A percentile compares a stretch with the other conserved stretches of the same genome.
Conservation (phyloP, 2,329 filamentous ascomycete species). For the Penicillium sp. region DNA sequence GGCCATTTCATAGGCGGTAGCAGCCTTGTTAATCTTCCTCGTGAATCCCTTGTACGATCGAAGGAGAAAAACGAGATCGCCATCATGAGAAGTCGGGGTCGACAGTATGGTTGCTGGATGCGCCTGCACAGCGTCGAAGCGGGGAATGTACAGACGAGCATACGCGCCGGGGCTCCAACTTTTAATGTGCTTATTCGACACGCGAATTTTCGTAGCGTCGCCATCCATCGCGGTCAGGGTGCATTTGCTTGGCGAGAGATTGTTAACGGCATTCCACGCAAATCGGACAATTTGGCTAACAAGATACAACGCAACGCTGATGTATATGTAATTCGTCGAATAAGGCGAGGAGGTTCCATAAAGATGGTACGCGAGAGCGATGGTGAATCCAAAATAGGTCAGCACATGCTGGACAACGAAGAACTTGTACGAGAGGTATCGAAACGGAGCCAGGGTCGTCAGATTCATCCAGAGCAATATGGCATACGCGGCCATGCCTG, state of each 20-base stretch:
- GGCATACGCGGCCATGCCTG: conserved; percentile 50
- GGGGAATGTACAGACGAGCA: conserved; percentile 57
- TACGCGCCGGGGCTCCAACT: conserved; percentile 61
- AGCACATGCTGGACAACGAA: conserved; percentile 54
- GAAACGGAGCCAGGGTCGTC: conserved; percentile 47
- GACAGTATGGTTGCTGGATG: conserved; percentile 63
- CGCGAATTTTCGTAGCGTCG: conserved; percentile 34
- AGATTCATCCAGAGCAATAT: conserved; percentile 51
- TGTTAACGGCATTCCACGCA: conserved; percentile 29
- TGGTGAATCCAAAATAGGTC: conserved; percentile 47
- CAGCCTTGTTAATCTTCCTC: conserved; percentile 34
- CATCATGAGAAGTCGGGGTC: conserved; percentile 50
- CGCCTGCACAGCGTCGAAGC: conserved; percentile 44
- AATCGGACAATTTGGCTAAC: conserved; percentile 3
- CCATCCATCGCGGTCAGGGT: conserved; percentile 28
- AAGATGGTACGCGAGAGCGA: conserved; percentile 47
- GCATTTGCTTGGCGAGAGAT: conserved; percentile 22
- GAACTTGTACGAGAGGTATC: conserved; percentile 50
- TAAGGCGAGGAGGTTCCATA: conserved; percentile 25
- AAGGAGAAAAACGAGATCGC: conserved; percentile 51
- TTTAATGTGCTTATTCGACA: conserved; percentile 31
- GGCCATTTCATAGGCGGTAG: conserved; percentile 18
- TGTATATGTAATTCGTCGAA: conserved; percentile 44
- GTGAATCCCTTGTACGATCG: conserved; percentile 53
- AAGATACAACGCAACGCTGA: conserved; percentile 38